Conservation (phyloP, 164 flowering plant species). For the Akebia trifoliata region DNA sequence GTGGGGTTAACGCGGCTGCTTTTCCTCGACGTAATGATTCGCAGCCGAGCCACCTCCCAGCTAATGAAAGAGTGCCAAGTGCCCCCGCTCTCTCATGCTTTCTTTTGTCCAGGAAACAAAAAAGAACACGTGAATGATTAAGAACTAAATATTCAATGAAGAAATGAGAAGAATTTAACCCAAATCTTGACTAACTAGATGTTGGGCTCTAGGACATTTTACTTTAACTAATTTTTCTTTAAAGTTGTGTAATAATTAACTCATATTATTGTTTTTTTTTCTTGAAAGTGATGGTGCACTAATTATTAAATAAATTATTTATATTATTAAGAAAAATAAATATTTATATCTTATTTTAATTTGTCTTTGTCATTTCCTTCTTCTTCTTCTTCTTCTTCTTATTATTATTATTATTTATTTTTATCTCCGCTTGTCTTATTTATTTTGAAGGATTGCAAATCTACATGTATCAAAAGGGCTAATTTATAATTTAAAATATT, state of each 20-base stretch:
- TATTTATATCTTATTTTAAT: background rate
- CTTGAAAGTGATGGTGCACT: no score
- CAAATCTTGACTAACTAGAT: background rate
- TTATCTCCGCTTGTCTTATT: no score
- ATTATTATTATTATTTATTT: no score
- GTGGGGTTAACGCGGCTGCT: constrained; percentile 28
- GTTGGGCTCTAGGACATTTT: constrained; percentile 16
- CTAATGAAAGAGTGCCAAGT: constrained; percentile 33
- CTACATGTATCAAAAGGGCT: no score
- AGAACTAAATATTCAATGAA: constrained; percentile 31
- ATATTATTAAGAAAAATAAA: background rate
- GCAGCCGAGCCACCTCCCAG: constrained; percentile 25
- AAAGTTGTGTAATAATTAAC: no score
- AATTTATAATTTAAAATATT: no score
- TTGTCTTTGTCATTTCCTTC: no score
- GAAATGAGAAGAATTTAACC: constrained; percentile 16
- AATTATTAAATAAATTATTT: background rate
- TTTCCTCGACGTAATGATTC: constrained; percentile 28
- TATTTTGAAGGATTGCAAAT: no score
- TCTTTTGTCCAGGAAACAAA: background rate
- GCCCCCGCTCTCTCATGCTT: constrained; percentile 11
- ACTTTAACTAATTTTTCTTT: no score
- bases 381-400: no score
- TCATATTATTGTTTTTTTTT: no score
- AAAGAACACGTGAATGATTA: constrained; percentile 29